Base-by-base conservation (phyloP, 192 early-diverging fungal species). In the Coemansia sp. region DNA sequence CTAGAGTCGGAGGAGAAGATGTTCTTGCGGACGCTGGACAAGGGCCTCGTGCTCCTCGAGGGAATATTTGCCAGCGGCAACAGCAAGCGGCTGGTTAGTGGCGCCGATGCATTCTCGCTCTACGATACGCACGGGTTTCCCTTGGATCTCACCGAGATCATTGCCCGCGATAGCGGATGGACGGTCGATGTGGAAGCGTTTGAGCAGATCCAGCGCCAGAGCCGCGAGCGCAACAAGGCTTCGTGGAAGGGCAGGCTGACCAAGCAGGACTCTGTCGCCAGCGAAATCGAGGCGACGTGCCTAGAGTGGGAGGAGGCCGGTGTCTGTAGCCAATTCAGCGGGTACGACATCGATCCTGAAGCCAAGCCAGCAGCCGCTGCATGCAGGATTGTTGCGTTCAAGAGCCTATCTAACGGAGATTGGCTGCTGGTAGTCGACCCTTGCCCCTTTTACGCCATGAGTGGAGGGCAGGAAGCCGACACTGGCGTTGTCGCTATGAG, bases 51-150 rank as follows among this genome's bases (percentile, higher is more conserved):
- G 79, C 84, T 97, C n/a, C 95, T 99, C 65, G 90, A 91, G 59
- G 77, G 75, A n/a, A 85, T 89, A 64, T 83, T 91, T 28, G 61
- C 86, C 6, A 38, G 43, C 12, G 83, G 84, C n/a, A 47, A 83
- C 14, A 33, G 18, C 34, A 84, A 28, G 38, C 88, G 66, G 12
- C 58, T 75, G 6, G 73, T 98, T 28, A 85, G 88, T 33, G 97
- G 93, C 23, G 84, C 83, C 18, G 94, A 96, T 73, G 95, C 92
- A 8, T 99, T 94, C 92, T 83, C 89, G 55, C 78, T 99, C 52
- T 99, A 99, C 61, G 97, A 97, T 64, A 99, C 97, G 9, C 97
- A 96, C 72, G 97, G 97, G 33, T 99, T 99, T 84, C 97, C 97
- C 5, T 89, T 95, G 4, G 97, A 99, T 75, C 84, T 99, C 70